Conservation (phyloP, 176 grass and related monocot species). For the barley (Hordeum vulgare) region DNA sequence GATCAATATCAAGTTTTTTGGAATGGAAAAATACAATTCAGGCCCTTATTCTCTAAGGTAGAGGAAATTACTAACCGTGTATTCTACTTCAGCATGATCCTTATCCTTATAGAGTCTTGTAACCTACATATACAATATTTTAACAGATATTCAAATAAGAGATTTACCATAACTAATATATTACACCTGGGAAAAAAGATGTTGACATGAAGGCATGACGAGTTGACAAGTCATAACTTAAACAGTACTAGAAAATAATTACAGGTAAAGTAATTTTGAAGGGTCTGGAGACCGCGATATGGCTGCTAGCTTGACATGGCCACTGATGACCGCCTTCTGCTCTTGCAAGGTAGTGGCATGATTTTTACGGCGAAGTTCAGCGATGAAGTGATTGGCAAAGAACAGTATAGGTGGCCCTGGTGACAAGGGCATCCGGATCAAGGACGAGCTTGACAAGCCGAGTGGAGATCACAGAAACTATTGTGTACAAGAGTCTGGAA, state of each 20-base stretch:
- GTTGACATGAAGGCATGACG: neutral
- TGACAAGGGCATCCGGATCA: too few species aligned
- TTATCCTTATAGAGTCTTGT: conserved; percentile 84
- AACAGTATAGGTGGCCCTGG: neutral
- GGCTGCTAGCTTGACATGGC: too few species aligned
- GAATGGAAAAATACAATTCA: neutral
- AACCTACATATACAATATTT: conserved; percentile 44
- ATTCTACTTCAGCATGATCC: conserved; percentile 91
- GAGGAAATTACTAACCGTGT: conserved; percentile 49
- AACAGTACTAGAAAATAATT: neutral
- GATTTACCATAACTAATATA: neutral
- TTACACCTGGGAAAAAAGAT: neutral
- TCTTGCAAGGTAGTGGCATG: too few species aligned
- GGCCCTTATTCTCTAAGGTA: neutral
- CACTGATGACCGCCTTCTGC: too few species aligned
- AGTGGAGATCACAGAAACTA: too few species aligned
- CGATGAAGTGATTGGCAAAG: neutral
- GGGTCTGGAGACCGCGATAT: too few species aligned
- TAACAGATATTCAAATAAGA: neutral
- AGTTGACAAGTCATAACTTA: neutral
- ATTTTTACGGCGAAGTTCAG: too few species aligned
- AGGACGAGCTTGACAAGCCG: too few species aligned
- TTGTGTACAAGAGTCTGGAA: too few species aligned
- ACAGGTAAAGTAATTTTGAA: neutral
- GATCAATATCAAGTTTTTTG: neutral